A percentile compares a stretch with the other conserved stretches of the same genome.
These are phyloP conservation scores for Ceratobasidium sp. DNA, from an alignment of 1,284 basidiomycete genomes.

Conservation along the genomic window DNA sequence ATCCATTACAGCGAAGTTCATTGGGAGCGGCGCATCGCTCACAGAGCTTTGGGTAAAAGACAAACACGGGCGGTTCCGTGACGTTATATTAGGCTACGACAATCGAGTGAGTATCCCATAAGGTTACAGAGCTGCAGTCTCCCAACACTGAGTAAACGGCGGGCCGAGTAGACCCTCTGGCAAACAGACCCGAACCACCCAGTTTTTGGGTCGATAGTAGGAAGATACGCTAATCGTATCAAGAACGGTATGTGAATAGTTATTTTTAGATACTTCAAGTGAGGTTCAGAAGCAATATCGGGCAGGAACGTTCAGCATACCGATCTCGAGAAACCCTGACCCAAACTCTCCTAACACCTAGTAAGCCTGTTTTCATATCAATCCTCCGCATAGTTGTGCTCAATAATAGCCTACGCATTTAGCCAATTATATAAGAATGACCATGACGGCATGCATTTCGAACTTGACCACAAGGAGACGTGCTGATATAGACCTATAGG, in stretches of 20 bases:
- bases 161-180: constrained; percentile 25
- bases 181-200: constrained; percentile 38
- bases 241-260: constrained; percentile 54
- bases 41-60: constrained; percentile 44
- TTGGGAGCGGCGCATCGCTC: constrained; percentile 31
- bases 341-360: constrained; percentile 57
- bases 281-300: not conserved
- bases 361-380: not conserved
- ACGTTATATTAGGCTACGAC: constrained; percentile 26
- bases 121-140: not conserved
- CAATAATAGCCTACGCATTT: not conserved
- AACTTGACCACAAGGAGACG: not conserved
- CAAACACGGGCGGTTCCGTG: constrained; percentile 6
- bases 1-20: constrained; percentile 34
- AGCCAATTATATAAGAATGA: constrained; percentile 62
- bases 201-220: constrained; percentile 35
- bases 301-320: constrained; percentile 63
- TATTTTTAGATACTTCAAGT: not conserved
- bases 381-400: not conserved
- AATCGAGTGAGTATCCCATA: not conserved
- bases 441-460: constrained; percentile 56
- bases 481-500: constrained; percentile 36
- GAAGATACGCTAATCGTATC: constrained; percentile 63
- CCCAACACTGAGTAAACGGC: not conserved
- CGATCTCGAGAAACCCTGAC: constrained; percentile 62